phyloP scores from a whole-genome alignment of 2,329 filamentous ascomycete species.

The Juglanconis oblonga region DNA sequence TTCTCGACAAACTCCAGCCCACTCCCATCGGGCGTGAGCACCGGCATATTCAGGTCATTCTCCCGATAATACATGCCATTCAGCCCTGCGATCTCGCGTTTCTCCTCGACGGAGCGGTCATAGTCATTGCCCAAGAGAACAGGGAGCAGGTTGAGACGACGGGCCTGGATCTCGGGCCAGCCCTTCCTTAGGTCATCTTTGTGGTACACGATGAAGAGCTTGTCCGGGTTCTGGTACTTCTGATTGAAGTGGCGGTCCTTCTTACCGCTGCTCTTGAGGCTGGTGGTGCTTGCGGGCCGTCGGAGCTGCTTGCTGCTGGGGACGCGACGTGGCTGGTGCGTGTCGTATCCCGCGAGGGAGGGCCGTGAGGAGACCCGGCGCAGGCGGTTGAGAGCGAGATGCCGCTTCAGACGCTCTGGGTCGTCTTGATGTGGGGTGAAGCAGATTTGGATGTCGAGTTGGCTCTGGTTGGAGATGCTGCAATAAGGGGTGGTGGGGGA shows the following conservation, averaged over 20 bases:
- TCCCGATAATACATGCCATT: slow-evolving; percentile 19
- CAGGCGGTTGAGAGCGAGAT: background rate
- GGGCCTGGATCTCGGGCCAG: slow-evolving; percentile 14
- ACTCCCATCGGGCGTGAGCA: slow-evolving; percentile 16
- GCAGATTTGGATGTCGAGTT: background rate
- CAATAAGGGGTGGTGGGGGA: background rate
- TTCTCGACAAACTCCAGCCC: slow-evolving; percentile 12
- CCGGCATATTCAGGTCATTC: slow-evolving; percentile 19
- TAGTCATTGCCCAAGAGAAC: slow-evolving; percentile 12
- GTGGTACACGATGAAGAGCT: slow-evolving; percentile 18
- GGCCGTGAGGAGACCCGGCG: slow-evolving; percentile 7
- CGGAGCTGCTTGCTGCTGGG: background rate
- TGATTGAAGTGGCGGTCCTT: slow-evolving; percentile 19
- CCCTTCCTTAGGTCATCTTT: slow-evolving; percentile 17
- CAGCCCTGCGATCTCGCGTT: slow-evolving; percentile 14
- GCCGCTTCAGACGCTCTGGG: background rate
- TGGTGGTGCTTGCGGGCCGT: background rate
- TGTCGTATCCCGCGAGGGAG: background rate
- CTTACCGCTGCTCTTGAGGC: background rate
- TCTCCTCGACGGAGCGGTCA: slow-evolving; percentile 17
- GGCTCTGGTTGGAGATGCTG: background rate
- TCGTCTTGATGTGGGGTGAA: background rate
- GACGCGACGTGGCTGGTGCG: background rate
- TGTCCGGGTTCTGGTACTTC: slow-evolving; percentile 14
- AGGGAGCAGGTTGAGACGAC: slow-evolving; percentile 14